Evolutionary conservation across 768 basidiomycete species (phyloP).

Genomic region (Fistulinella prunicolor): DNA sequence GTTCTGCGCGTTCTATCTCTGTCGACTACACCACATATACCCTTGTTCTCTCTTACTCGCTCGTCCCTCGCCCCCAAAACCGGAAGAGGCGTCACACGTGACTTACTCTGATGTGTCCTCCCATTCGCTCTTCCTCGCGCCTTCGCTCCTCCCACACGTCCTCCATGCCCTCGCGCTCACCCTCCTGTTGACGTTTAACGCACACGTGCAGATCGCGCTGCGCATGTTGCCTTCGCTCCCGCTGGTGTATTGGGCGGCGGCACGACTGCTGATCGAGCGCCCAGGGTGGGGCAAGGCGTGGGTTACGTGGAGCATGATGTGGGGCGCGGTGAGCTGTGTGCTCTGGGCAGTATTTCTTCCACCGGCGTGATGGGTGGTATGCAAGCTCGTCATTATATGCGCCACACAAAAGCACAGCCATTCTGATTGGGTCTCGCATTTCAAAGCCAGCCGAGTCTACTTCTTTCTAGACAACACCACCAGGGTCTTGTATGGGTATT

Average conservation of each 20-base stretch:
- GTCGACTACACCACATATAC: conserved; percentile 1
- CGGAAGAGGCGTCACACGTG: background rate
- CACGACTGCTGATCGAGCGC: conserved; percentile 54
- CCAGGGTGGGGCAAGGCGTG: conserved; percentile 55
- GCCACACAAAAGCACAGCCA: too few species aligned
- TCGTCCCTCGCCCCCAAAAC: background rate
- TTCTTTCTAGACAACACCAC: conserved; percentile 53
- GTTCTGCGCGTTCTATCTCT: conserved; percentile 28
- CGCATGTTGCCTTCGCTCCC: conserved; percentile 77
- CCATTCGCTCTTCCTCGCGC: conserved; percentile 38
- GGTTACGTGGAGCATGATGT: conserved; percentile 75
- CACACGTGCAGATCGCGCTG: conserved; percentile 86
- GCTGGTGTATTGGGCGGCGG: conserved; percentile 82
- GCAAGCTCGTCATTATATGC: too few species aligned
- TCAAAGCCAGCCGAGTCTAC: too few species aligned
- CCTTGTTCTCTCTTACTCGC: background rate
- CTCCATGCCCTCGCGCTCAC: conserved; percentile 67
- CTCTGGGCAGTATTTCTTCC: conserved; percentile 87
- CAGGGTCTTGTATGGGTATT: conserved; percentile 74
- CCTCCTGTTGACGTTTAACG: conserved; percentile 67
- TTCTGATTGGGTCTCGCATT: too few species aligned
- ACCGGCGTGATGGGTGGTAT: conserved; percentile 70
- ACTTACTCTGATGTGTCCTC: too few species aligned
- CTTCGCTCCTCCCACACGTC: conserved; percentile 62
- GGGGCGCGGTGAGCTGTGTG: conserved; percentile 67